These are phyloP conservation scores for Ceratocystis albifundus DNA, from an alignment of 2,329 filamentous ascomycete genomes.

Conservation along the genomic window DNA sequence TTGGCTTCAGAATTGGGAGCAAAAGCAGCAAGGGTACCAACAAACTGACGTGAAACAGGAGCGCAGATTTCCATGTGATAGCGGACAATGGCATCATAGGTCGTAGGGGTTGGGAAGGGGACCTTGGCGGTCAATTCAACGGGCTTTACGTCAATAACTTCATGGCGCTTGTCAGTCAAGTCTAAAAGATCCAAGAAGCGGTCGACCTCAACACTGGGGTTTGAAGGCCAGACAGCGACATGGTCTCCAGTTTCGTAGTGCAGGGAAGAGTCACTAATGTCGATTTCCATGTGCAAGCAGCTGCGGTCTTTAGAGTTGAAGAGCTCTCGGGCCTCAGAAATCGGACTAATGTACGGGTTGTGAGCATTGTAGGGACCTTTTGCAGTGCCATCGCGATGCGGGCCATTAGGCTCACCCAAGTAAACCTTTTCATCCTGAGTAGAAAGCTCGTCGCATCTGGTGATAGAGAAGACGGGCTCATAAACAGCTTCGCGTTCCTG, in stretches of 20 bases:
- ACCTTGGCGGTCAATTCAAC: constrained; percentile 94
- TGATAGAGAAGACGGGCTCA: constrained; percentile 79
- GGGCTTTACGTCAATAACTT: constrained; percentile 77
- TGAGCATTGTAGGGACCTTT: constrained; percentile 92
- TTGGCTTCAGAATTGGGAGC: constrained; percentile 75
- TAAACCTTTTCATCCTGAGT: constrained; percentile 73
- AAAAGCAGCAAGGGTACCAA: constrained; percentile 77
- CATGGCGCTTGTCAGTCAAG: constrained; percentile 62
- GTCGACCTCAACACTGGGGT: constrained; percentile 83
- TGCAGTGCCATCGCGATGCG: constrained; percentile 73
- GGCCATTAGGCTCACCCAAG: constrained; percentile 90
- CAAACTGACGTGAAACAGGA: constrained; percentile 89
- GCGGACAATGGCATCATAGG: constrained; percentile 81
- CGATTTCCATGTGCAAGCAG: constrained; percentile 92
- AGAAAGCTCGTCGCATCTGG: constrained; percentile 61
- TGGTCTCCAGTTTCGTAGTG: constrained; percentile 95
- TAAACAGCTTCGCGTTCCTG: constrained; percentile 95
- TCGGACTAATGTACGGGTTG: constrained; percentile 93
- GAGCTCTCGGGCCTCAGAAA: constrained; percentile 78
- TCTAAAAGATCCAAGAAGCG: constrained; percentile 72
- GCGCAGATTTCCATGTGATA: constrained; percentile 97
- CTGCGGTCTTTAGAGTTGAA: constrained; percentile 85
- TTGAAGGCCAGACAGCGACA: constrained; percentile 94
- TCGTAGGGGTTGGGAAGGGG: constrained; percentile 92
- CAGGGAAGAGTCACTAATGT: constrained; percentile 78